phyloP scores from a whole-genome alignment of 2,329 filamentous ascomycete species.

The Fusarium sp. region DNA sequence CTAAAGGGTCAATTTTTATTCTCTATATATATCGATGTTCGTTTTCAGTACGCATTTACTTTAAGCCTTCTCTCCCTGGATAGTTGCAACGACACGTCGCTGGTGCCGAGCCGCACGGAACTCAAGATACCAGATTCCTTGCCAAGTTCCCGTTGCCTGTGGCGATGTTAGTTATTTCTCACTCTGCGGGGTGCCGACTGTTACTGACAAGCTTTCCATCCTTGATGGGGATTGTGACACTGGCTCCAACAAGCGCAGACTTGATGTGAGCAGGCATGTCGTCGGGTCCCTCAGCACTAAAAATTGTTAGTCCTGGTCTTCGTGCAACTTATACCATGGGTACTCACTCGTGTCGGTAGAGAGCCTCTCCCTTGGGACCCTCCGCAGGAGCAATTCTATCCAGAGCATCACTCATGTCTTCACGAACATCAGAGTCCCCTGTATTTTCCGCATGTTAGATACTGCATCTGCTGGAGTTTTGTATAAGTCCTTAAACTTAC shows the following conservation, averaged over 20 bases:
- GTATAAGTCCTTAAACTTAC: conserved; percentile 48
- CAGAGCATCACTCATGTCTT: conserved; percentile 93
- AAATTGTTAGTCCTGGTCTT: conserved; percentile 4
- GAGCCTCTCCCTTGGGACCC: conserved; percentile 75
- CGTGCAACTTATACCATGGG: not conserved
- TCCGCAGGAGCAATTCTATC: conserved; percentile 86
- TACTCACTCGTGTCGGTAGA: conserved; percentile 78
- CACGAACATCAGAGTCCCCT: conserved; percentile 83
- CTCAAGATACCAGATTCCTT: conserved; percentile 94
- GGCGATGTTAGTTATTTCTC: conserved; percentile 9
- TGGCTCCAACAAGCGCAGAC: conserved; percentile 87
- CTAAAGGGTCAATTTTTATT: conserved; percentile 32
- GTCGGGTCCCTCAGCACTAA: conserved; percentile 83
- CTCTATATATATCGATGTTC: conserved; percentile 18
- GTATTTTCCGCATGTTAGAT: conserved; percentile 53
- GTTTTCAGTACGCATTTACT: not conserved
- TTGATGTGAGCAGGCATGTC: conserved; percentile 99
- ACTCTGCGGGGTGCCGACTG: not conserved
- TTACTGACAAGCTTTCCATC: conserved; percentile 79
- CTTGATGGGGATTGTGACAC: conserved; percentile 89
- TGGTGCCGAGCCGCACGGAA: conserved; percentile 82
- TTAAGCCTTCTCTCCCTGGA: conserved; percentile 82
- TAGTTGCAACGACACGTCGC: conserved; percentile 88
- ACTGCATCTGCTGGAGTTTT: not conserved
- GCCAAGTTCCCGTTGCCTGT: conserved; percentile 77